These are phyloP conservation scores for Talaromyces atroroseus DNA, from an alignment of 2,329 filamentous ascomycete species.

Conservation along the genomic window DNA sequence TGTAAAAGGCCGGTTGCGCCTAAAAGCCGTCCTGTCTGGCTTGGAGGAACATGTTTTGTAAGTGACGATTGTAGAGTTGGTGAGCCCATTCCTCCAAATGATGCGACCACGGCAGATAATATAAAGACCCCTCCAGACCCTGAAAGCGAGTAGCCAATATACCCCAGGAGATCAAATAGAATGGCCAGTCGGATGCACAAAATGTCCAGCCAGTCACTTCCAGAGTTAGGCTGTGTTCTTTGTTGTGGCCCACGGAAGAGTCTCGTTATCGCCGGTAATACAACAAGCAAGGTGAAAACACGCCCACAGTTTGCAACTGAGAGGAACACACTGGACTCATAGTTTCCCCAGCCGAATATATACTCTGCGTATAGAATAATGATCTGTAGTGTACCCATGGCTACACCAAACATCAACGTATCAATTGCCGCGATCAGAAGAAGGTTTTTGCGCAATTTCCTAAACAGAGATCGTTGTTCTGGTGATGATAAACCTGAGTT, in stretches of 20 bases:
- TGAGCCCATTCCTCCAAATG: slow-evolving; percentile 76
- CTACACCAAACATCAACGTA: slow-evolving; percentile 72
- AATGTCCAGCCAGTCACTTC: slow-evolving; percentile 73
- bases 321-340: slow-evolving; percentile 75
- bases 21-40: slow-evolving; percentile 78
- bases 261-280: slow-evolving; percentile 73
- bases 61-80: slow-evolving; percentile 78
- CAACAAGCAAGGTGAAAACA: slow-evolving; percentile 65
- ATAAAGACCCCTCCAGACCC: slow-evolving; percentile 61
- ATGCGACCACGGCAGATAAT: slow-evolving; percentile 64
- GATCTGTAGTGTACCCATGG: slow-evolving; percentile 75
- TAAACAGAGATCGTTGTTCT: slow-evolving; percentile 53
- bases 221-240: slow-evolving; percentile 49
- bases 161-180: slow-evolving; percentile 69
- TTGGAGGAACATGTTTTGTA: slow-evolving; percentile 84
- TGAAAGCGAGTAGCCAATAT: slow-evolving; percentile 66
- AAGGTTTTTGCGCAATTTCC: slow-evolving; percentile 70
- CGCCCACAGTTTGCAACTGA: slow-evolving; percentile 72
- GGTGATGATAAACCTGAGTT: slow-evolving; percentile 24
- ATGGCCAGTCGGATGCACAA: slow-evolving; percentile 69
- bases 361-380: slow-evolving; percentile 77
- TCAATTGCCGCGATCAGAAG: slow-evolving; percentile 74
- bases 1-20: slow-evolving; percentile 84
- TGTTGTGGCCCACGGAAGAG: slow-evolving; percentile 53
- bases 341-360: slow-evolving; percentile 74